Percentiles rank a stretch among this genome's conserved stretches.
phyloP scores from a whole-genome alignment of 1,139 yeast species.

The Pichia cactophila region DNA sequence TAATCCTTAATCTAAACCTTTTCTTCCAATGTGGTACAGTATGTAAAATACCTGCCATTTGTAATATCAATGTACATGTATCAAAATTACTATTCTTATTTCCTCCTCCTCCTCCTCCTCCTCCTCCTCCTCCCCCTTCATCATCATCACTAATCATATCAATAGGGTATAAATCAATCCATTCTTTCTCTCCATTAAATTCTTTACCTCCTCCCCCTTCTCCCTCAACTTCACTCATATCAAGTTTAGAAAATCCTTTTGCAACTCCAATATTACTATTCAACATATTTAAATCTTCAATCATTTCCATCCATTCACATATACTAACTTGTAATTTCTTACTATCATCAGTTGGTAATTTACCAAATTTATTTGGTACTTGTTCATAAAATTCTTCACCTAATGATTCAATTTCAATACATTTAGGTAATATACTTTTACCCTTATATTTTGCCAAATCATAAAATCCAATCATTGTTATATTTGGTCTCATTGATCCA shows the following conservation, averaged over 20 bases:
- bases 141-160: constrained; percentile 75
- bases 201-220: constrained; percentile 16
- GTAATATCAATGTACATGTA: constrained; percentile 86
- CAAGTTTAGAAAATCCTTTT: constrained; percentile 58
- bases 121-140: constrained; percentile 47
- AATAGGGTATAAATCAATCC: constrained; percentile 86
- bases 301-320: constrained; percentile 83
- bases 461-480: constrained; percentile 82
- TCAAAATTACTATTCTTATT: constrained; percentile 65
- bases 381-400: constrained; percentile 20
- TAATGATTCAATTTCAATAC: constrained; percentile 20
- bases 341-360: constrained; percentile 66
- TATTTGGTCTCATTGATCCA: constrained; percentile 96
- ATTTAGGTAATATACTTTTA: constrained; percentile 13
- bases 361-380: constrained; percentile 24
- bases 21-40: constrained; percentile 92
- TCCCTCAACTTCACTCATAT: constrained; percentile 7
- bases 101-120: constrained; percentile 49
- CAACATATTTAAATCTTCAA: constrained; percentile 89
- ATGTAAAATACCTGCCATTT: constrained; percentile 82
- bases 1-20: constrained; percentile 65
- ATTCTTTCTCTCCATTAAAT: constrained; percentile 32
- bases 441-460: constrained; percentile 37
- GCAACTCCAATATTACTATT: constrained; percentile 92
- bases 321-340: constrained; percentile 63